phyloP scores from a whole-genome alignment of 495 filamentous ascomycete species.

The Chlorociboria aeruginascens region DNA sequence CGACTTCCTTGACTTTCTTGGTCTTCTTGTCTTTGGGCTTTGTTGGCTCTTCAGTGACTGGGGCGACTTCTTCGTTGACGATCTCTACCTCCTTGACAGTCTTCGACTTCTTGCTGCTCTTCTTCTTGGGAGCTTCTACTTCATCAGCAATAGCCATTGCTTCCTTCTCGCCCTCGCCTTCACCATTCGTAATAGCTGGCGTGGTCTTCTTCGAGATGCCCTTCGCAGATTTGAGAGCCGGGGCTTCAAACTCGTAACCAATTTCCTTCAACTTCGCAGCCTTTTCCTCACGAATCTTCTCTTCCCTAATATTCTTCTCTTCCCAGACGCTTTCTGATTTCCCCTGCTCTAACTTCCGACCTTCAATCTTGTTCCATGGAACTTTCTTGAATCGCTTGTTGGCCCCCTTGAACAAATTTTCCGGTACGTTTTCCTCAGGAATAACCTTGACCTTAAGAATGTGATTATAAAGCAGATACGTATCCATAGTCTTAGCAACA shows the following conservation, averaged over 20 bases:
- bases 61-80: background rate
- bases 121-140: background rate
- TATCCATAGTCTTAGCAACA: constrained; percentile 90
- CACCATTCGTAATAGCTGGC: constrained; percentile 2
- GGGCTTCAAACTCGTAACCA: constrained; percentile 75
- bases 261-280: constrained; percentile 64
- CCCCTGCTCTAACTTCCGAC: constrained; percentile 56
- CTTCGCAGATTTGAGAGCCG: constrained; percentile 56
- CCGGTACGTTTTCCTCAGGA: constrained; percentile 62
- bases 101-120: constrained; percentile 5
- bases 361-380: constrained; percentile 74
- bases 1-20: constrained; percentile 15
- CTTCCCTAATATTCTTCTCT: constrained; percentile 56
- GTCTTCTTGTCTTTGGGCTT: constrained; percentile 14
- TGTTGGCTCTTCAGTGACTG: background rate
- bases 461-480: constrained; percentile 90
- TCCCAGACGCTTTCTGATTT: constrained; percentile 65
- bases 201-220: constrained; percentile 32
- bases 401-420: constrained; percentile 72
- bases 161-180: constrained; percentile 24
- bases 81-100: constrained; percentile 3
- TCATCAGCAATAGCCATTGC: constrained; percentile 8
- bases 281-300: constrained; percentile 50
- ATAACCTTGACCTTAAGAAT: constrained; percentile 78
- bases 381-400: constrained; percentile 79